A percentile compares a stretch with the other conserved stretches of the same genome.
phyloP scores from a whole-genome alignment of 106 monocot species.

The Dioscorea zingiberensis region DNA sequence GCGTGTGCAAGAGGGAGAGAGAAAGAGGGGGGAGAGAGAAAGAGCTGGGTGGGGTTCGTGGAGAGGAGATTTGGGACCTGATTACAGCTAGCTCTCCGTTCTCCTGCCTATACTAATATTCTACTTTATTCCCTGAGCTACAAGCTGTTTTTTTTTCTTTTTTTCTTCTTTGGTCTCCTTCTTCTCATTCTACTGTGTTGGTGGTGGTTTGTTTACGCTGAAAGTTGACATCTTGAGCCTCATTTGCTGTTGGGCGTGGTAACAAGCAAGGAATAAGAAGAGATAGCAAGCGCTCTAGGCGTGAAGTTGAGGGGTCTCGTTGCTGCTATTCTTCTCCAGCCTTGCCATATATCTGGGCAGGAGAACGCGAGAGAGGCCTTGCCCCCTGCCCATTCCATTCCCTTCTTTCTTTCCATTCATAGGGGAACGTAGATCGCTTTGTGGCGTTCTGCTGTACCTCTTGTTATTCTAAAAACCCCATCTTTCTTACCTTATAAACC shows the following conservation, averaged over 20 bases:
- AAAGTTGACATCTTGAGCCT: neutral
- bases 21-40: slow-evolving; percentile 5
- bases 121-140: too few species aligned
- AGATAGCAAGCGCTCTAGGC: neutral
- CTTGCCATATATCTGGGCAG: too few species aligned
- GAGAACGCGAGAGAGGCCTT: neutral
- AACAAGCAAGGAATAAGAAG: slow-evolving; percentile 29
- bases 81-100: neutral
- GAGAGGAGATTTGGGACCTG: neutral
- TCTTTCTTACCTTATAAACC: neutral
- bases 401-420: neutral
- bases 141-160: too few species aligned
- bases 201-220: slow-evolving; percentile 5
- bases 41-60: neutral
- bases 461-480: neutral
- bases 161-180: too few species aligned
- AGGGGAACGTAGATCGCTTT: too few species aligned
- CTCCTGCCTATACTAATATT: too few species aligned
- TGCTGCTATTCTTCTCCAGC: too few species aligned
- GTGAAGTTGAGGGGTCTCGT: too few species aligned
- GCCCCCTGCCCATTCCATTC: neutral
- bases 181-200: neutral
- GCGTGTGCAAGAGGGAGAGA: neutral
- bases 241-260: neutral
- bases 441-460: too few species aligned